A percentile compares a stretch with the other conserved stretches of the same genome.
These are phyloP conservation scores for Sarocladium kiliense DNA, from an alignment of 2,329 filamentous ascomycete species.

Conservation along the genomic window DNA sequence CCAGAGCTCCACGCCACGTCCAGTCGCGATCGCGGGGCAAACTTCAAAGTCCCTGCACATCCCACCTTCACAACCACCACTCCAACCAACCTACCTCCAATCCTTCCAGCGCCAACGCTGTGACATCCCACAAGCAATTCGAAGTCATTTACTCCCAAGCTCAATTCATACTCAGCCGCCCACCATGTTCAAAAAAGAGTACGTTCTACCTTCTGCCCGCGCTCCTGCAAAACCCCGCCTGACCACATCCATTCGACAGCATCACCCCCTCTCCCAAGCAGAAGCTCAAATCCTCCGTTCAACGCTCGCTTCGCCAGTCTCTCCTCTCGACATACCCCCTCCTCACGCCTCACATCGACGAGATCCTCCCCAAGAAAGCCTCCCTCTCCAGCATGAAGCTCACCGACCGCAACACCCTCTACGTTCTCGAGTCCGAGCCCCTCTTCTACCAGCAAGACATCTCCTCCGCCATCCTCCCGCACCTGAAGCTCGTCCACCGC, in stretches of 20 bases:
- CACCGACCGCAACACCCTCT: slow-evolving; percentile 84
- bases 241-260: slow-evolving; percentile 38
- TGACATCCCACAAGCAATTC: background rate
- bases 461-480: slow-evolving; percentile 72
- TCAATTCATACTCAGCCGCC: slow-evolving; percentile 15
- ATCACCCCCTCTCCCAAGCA: slow-evolving; percentile 76
- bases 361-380: slow-evolving; percentile 90
- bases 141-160: background rate
- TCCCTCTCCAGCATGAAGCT: slow-evolving; percentile 89
- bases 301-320: slow-evolving; percentile 78
- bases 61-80: slow-evolving; percentile 13
- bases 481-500: slow-evolving; percentile 82
- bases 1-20: slow-evolving; percentile 12
- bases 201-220: slow-evolving; percentile 24
- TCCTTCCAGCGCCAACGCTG: background rate
- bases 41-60: slow-evolving; percentile 10
- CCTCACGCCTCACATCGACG: slow-evolving; percentile 83
- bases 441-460: slow-evolving; percentile 87
- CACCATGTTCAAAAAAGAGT: slow-evolving; percentile 94
- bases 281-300: slow-evolving; percentile 95
- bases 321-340: slow-evolving; percentile 81
- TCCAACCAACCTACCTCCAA: background rate
- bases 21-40: slow-evolving; percentile 16
- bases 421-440: slow-evolving; percentile 70
- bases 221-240: slow-evolving; percentile 10